Evolutionary conservation across 352 stramenopile species (phyloP).

Genomic region (Pythium phragmiticola): DNA sequence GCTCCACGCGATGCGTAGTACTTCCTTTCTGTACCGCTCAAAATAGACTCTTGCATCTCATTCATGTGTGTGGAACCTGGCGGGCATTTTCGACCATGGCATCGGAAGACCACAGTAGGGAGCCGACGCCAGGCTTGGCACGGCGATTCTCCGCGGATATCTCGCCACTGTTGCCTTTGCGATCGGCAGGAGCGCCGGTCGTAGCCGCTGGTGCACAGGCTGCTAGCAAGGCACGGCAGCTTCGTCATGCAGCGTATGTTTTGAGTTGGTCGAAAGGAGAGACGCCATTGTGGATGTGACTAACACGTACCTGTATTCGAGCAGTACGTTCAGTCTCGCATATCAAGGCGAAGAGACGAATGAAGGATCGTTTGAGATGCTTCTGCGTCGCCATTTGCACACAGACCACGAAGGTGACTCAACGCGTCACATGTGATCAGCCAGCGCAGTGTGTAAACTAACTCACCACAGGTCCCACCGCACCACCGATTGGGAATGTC

Average conservation of each 20-base stretch:
- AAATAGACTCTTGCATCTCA: constrained; percentile 24
- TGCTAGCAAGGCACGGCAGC: constrained; percentile 27
- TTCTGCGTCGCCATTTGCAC: constrained; percentile 24
- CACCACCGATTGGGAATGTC: not conserved
- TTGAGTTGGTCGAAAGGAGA: not conserved
- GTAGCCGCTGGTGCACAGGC: constrained; percentile 17
- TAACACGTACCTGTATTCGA: not conserved
- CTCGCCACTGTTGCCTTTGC: constrained; percentile 2
- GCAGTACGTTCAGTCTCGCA: constrained; percentile 24
- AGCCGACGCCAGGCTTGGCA: not conserved
- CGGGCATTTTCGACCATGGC: not conserved
- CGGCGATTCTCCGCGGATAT: constrained; percentile 19
- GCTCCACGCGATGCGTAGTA: constrained; percentile 9
- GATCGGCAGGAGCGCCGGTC: constrained; percentile 8
- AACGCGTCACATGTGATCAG: not conserved
- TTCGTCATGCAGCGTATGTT: constrained; percentile 27
- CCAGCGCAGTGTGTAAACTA: not conserved
- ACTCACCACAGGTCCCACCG: not conserved
- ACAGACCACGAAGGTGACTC: constrained; percentile 6
- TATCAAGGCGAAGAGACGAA: constrained; percentile 18
- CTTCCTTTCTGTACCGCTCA: not conserved
- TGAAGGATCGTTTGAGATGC: constrained; percentile 13
- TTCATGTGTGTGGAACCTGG: not conserved
- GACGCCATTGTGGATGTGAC: not conserved
- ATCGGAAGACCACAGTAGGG: not conserved